Conservation (phyloP, 371 early-diverging fungal genomes). For the Catenaria anguillulae region DNA sequence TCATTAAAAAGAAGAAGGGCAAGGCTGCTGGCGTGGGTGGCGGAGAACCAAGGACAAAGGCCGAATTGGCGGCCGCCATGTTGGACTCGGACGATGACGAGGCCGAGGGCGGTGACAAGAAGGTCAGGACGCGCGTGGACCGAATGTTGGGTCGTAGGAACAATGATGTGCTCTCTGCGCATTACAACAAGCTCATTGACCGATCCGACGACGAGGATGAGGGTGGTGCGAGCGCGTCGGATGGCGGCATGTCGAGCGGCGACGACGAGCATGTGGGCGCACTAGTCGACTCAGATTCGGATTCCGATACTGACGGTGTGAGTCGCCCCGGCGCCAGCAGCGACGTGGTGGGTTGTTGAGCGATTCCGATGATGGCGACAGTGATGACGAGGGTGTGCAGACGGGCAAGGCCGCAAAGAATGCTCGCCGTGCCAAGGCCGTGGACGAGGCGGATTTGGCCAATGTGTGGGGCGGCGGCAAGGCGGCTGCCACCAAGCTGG, state of each 20-base stretch:
- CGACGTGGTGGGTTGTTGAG: neutral
- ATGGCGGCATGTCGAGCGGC: no score
- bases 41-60: neutral
- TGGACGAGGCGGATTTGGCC: no score
- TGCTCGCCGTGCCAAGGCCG: neutral
- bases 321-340: neutral
- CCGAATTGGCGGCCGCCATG: constrained; percentile 7
- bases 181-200: constrained; percentile 50
- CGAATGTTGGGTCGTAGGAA: constrained; percentile 86
- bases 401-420: no score
- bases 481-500: constrained; percentile 13
- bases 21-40: neutral
- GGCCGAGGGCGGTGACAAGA: constrained; percentile 10
- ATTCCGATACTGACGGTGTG: no score
- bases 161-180: constrained; percentile 72
- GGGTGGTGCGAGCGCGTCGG: neutral
- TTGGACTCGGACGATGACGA: constrained; percentile 16
- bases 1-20: constrained; percentile 24
- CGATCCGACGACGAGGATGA: constrained; percentile 2
- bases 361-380: constrained; percentile 13
- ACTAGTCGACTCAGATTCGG: neutral
- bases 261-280: no score
- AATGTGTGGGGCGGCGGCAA: no score
- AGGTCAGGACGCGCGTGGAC: constrained; percentile 62
- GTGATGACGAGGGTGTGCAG: neutral